Conservation (phyloP, 139 green algal genomes). For the Volvox reticuliferus region DNA sequence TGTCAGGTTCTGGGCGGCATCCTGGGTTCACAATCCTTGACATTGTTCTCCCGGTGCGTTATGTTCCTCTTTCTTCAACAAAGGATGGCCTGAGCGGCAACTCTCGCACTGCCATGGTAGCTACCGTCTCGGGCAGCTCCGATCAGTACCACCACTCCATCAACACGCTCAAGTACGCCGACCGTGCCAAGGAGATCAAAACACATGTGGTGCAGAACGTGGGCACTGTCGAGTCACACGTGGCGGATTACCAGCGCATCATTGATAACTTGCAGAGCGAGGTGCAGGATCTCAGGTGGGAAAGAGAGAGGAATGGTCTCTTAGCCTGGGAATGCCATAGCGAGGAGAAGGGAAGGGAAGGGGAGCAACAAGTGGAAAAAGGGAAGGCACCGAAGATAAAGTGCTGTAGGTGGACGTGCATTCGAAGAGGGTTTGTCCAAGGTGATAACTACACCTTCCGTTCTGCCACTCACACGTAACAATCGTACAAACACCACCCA, state of each 20-base stretch:
- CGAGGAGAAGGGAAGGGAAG: no score
- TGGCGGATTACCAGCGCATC: constrained; percentile 87
- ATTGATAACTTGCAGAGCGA: constrained; percentile 84
- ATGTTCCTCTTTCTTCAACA: no score
- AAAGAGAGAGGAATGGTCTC: background rate
- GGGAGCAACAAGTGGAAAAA: no score
- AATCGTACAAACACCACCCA: background rate
- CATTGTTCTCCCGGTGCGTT: no score
- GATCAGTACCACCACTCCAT: constrained; percentile 90
- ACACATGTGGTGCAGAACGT: constrained; percentile 87
- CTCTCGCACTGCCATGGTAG: constrained; percentile 89
- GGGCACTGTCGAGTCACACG: constrained; percentile 83
- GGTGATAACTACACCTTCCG: no score
- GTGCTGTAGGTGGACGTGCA: no score
- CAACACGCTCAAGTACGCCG: constrained; percentile 75
- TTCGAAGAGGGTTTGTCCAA: no score
- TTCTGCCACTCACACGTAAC: no score
- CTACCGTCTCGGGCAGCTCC: constrained; percentile 72
- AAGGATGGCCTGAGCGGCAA: constrained; percentile 88
- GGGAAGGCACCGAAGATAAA: no score
- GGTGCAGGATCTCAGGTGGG: constrained; percentile 64
- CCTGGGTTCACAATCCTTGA: background rate
- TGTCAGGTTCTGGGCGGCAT: background rate
- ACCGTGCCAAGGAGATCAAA: constrained; percentile 94
- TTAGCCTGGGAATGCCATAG: no score